Conservation (phyloP, 495 filamentous ascomycete species). For the Xylaria sp. region DNA sequence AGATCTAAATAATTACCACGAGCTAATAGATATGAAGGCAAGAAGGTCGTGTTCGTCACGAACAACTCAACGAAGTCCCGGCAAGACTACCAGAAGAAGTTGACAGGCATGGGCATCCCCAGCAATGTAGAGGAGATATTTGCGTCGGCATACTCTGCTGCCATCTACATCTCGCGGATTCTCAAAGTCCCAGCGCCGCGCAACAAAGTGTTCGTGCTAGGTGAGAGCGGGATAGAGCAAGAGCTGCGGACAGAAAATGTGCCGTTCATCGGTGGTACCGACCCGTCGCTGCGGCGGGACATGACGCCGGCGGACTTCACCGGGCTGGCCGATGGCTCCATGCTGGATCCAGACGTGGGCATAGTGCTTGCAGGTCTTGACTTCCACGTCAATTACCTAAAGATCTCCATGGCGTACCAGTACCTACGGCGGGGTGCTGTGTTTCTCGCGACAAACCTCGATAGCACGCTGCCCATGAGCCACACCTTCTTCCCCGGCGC, state of each 20-base stretch:
- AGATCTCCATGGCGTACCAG: conserved; percentile 81
- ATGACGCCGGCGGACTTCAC: conserved; percentile 81
- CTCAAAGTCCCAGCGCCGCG: conserved; percentile 75
- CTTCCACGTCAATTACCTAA: conserved; percentile 93
- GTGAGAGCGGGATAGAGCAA: conserved; percentile 89
- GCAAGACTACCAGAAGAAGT: conserved; percentile 88
- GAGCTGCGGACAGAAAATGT: conserved; percentile 81
- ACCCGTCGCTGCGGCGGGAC: conserved; percentile 75
- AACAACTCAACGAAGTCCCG: conserved; percentile 99
- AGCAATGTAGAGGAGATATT: conserved; percentile 88
- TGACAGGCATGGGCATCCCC: conserved; percentile 82
- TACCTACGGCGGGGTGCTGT: conserved; percentile 84
- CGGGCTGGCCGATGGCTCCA: conserved; percentile 73
- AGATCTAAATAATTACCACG: neutral
- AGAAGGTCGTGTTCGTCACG: conserved; percentile 94
- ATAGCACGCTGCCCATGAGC: conserved; percentile 82
- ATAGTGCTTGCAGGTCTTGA: conserved; percentile 90
- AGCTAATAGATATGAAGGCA: conserved; percentile 62
- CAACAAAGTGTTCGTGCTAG: conserved; percentile 92
- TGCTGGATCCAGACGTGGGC: conserved; percentile 85
- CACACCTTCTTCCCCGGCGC: conserved; percentile 89
- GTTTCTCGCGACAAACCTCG: conserved; percentile 93
- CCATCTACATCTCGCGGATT: conserved; percentile 95
- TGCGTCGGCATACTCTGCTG: conserved; percentile 90
- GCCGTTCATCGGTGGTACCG: conserved; percentile 86